Evolutionary conservation across 768 basidiomycete species (phyloP), one percentile per base, ranked within the genome.

Genomic region (Agaricus subrufescens): DNA sequence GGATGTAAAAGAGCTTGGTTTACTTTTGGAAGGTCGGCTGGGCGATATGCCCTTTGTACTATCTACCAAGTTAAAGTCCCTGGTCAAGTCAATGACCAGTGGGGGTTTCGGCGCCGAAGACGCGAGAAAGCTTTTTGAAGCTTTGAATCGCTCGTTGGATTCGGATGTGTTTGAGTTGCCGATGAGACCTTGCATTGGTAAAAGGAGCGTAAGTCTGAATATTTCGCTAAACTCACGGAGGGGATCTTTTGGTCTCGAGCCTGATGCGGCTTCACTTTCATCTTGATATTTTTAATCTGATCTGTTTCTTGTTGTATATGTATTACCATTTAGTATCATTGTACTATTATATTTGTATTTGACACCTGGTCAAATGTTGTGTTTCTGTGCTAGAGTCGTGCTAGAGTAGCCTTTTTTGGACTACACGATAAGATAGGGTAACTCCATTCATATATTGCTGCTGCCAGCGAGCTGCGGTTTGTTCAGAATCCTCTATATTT

Each of bases 61-160:
- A 9, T 26, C 42, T 3, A 51, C 57, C 1, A 80, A 78, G 54
- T 65, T 80, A 56, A 74, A 72, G 39, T 67, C 75, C 0, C 66
- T 83, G 9, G 72, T 76, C 10, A 73, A 71, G 38, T 74, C 76
- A n/a, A 82, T 83, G 80, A 69, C 63, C 0, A 61, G 69, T 2
- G 76, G 77, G 29, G 72, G 70, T 27, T 80, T 80, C 59, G 72
- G 69, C n/a, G 79, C 79, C 1, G 77, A 83, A 38, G 78, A 76
- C 49, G 66, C 78, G 1, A 71, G 76, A 10, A 76, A 75, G 50
- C 66, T 80, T 46, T 80, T 81, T 53, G 80, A 82, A 58, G 76
- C 78, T 10, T 64, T 79, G 5, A 76, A 74, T 58, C 72, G 73
- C 53, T 69, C 76, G 5, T 64, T 82, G 12, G 74, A 78, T 34